A percentile compares a stretch with the other conserved stretches of the same genome.
phyloP scores from a whole-genome alignment of 2,329 filamentous ascomycete genomes.

The Tetracladium maxilliforme region DNA sequence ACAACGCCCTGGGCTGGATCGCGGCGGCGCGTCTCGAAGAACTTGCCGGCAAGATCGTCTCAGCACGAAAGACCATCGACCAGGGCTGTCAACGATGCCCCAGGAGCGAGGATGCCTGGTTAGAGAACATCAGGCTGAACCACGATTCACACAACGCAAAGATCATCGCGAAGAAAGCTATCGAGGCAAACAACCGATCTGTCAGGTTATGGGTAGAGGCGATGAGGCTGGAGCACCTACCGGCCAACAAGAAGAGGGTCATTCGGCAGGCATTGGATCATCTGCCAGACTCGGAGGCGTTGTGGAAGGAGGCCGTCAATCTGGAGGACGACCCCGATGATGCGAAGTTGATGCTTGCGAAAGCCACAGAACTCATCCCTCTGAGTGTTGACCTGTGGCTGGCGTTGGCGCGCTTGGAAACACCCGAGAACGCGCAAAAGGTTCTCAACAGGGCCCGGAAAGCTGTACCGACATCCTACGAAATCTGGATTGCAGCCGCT shows the following conservation, averaged over 20 bases:
- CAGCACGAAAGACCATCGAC: constrained; percentile 76
- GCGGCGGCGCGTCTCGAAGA: constrained; percentile 87
- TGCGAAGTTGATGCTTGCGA: constrained; percentile 76
- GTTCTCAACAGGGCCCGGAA: constrained; percentile 92
- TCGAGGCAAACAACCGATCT: constrained; percentile 79
- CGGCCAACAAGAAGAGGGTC: constrained; percentile 80
- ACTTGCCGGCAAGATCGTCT: constrained; percentile 78
- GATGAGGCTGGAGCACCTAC: constrained; percentile 77
- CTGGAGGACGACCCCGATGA: constrained; percentile 82
- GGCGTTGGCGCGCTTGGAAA: constrained; percentile 78
- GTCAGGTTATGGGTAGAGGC: constrained; percentile 90
- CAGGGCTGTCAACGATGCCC: constrained; percentile 83
- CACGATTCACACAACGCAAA: constrained; percentile 89
- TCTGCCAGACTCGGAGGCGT: constrained; percentile 80
- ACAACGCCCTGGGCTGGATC: constrained; percentile 91
- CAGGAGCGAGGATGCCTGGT: constrained; percentile 88
- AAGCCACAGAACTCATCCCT: constrained; percentile 90
- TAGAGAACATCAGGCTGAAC: constrained; percentile 89
- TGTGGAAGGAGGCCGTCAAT: constrained; percentile 98
- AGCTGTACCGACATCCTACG: constrained; percentile 80
- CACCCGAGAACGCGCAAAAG: constrained; percentile 81
- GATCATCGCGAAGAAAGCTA: constrained; percentile 84
- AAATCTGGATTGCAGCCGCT: constrained; percentile 93
- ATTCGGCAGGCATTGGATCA: constrained; percentile 83
- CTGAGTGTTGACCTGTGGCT: constrained; percentile 92